These are phyloP conservation scores for Plantago elongata DNA, from an alignment of 257 asterid species.

Conservation along the genomic window DNA sequence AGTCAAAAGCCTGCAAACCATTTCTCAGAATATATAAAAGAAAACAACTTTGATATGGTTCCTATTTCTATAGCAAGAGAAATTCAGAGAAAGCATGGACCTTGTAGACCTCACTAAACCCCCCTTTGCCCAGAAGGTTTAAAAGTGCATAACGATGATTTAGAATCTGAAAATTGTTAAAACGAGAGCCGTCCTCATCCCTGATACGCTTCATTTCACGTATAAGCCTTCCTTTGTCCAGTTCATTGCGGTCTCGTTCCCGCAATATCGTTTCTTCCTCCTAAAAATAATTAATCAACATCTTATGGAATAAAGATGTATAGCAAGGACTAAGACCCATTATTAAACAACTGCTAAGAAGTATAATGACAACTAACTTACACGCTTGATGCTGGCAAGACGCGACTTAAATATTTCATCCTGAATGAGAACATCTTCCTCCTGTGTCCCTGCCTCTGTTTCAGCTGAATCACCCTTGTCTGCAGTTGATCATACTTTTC, in stretches of 20 bases:
- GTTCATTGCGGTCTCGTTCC: constrained; percentile 90
- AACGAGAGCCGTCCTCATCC: constrained; percentile 95
- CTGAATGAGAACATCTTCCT: constrained; percentile 74
- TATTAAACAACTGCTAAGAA: constrained; percentile 11
- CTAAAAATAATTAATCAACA: constrained; percentile 35
- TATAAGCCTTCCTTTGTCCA: constrained; percentile 91
- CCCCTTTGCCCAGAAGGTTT: constrained; percentile 97
- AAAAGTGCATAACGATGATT: constrained; percentile 90
- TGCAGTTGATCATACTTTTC: constrained; percentile 29
- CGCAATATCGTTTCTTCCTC: constrained; percentile 92
- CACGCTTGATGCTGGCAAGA: constrained; percentile 88
- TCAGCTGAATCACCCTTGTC: constrained; percentile 79
- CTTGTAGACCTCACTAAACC: constrained; percentile 98
- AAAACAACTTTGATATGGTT: background rate
- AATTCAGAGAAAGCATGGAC: constrained; percentile 31
- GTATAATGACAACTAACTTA: constrained; percentile 27
- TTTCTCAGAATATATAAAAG: constrained; percentile 5
- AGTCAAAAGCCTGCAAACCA: constrained; percentile 89
- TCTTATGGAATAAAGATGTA: constrained; percentile 14
- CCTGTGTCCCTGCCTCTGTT: constrained; percentile 61
- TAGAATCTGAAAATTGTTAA: constrained; percentile 91
- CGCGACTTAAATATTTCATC: constrained; percentile 93
- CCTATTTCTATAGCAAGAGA: background rate
- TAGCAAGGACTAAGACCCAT: background rate
- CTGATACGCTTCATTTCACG: constrained; percentile 99